These are phyloP conservation scores for Chaetoscypha palmicola DNA, from an alignment of 2,329 filamentous ascomycete genomes.

Conservation along the genomic window DNA sequence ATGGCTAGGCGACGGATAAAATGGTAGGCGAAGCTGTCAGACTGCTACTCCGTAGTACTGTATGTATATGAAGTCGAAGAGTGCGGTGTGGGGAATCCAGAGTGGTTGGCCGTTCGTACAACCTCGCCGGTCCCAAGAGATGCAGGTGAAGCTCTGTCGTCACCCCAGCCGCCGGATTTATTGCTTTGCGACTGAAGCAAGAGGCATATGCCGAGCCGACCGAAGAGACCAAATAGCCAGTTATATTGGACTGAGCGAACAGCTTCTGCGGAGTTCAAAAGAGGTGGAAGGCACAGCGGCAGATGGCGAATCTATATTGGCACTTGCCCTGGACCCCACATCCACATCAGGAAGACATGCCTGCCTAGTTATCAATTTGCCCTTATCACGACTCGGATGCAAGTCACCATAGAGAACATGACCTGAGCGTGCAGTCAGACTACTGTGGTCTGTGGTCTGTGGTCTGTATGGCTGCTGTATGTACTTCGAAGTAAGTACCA, in stretches of 20 bases:
- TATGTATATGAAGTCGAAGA: constrained; percentile 14
- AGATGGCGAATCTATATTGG: constrained; percentile 23
- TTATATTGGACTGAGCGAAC: constrained; percentile 10
- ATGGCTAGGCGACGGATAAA: constrained; percentile 19
- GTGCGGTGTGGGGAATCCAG: constrained; percentile 20
- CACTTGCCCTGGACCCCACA: constrained; percentile 13
- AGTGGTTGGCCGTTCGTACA: constrained; percentile 13
- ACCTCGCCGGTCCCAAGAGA: constrained; percentile 21
- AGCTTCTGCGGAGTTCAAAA: constrained; percentile 5
- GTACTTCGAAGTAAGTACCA: not conserved
- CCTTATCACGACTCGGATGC: constrained; percentile 20
- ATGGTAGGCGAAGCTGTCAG: constrained; percentile 15
- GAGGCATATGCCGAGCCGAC: constrained; percentile 8
- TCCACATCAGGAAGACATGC: constrained; percentile 9
- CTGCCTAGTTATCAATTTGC: constrained; percentile 19
- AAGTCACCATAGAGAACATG: constrained; percentile 8
- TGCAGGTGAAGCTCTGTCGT: constrained; percentile 26
- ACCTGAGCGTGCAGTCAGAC: too few relatives aligned
- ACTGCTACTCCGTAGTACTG: constrained; percentile 9
- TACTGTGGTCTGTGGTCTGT: too few relatives aligned
- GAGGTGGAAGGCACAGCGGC: constrained; percentile 19
- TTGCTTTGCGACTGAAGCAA: constrained; percentile 20
- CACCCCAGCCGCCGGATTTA: constrained; percentile 29
- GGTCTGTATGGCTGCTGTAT: not conserved
- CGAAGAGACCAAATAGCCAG: constrained; percentile 14